phyloP scores from a whole-genome alignment of 768 basidiomycete genomes.

The Russula sp. region DNA sequence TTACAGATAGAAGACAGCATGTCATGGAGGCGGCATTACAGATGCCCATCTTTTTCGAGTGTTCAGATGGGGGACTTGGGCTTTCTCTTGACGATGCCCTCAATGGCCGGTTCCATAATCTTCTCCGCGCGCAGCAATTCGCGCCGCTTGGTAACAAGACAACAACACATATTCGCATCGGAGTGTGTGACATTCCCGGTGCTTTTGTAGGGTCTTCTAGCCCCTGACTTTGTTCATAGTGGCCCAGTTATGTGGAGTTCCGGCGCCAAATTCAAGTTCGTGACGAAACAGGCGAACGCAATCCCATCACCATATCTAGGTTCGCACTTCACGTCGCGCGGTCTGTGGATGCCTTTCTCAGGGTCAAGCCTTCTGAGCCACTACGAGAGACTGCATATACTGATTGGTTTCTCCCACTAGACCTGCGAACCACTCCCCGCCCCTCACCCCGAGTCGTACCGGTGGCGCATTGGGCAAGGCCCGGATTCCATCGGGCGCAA shows the following conservation, averaged over 20 bases:
- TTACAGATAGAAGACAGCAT: too few relatives aligned
- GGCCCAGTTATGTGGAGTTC: conserved; percentile 9
- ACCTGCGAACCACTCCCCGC: background rate
- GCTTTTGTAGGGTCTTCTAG: background rate
- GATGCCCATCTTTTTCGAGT: too few relatives aligned
- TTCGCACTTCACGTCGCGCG: conserved; percentile 9
- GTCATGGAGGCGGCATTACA: too few relatives aligned
- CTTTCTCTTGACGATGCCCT: conserved; percentile 5
- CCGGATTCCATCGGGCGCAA: background rate
- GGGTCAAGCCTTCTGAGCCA: background rate
- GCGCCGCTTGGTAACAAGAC: background rate
- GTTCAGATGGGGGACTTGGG: conserved; percentile 1
- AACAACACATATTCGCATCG: background rate
- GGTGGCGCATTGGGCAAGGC: background rate
- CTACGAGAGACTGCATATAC: too few relatives aligned
- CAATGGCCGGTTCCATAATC: background rate
- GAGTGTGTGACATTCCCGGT: conserved; percentile 1
- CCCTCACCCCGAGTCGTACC: background rate
- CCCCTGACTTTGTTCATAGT: background rate
- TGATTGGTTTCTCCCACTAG: background rate
- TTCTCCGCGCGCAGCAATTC: background rate
- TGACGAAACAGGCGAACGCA: conserved; percentile 4
- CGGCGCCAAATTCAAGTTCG: background rate
- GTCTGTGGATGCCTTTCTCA: conserved; percentile 9
- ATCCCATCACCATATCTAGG: background rate